These are phyloP conservation scores for Parachaetomium inaequale DNA, from an alignment of 495 filamentous ascomycete species.

Conservation along the genomic window DNA sequence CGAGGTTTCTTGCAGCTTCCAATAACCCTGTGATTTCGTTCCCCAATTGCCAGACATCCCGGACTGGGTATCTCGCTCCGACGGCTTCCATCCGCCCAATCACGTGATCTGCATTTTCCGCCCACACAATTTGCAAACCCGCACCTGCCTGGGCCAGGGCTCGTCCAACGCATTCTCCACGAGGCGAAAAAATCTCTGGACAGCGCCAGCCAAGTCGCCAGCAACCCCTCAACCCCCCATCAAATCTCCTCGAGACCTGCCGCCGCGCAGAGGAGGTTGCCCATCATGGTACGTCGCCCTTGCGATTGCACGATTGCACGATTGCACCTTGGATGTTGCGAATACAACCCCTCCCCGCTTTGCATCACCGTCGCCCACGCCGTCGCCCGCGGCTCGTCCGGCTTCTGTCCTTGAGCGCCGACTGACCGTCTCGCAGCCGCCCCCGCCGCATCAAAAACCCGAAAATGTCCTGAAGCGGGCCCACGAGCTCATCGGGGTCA, in stretches of 20 bases:
- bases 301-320: neutral
- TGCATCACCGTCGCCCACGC: slow-evolving; percentile 9
- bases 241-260: slow-evolving; percentile 33
- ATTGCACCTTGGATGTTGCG: neutral
- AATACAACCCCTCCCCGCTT: slow-evolving; percentile 15
- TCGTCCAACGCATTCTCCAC: slow-evolving; percentile 31
- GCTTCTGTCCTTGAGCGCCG: neutral
- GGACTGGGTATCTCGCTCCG: neutral
- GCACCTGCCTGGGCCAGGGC: slow-evolving; percentile 26
- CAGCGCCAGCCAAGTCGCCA: slow-evolving; percentile 34
- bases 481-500: slow-evolving; percentile 96
- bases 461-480: slow-evolving; percentile 99
- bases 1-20: neutral
- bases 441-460: slow-evolving; percentile 91
- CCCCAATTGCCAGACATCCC: neutral
- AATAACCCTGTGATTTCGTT: neutral
- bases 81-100: neutral
- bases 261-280: slow-evolving; percentile 37
- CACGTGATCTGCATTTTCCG: slow-evolving; percentile 35
- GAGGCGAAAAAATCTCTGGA: slow-evolving; percentile 36
- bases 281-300: slow-evolving; percentile 39
- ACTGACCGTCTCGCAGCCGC: slow-evolving; percentile 62
- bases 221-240: slow-evolving; percentile 25
- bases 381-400: slow-evolving; percentile 6
- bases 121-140: slow-evolving; percentile 36